Evolutionary conservation across 257 asterid species (phyloP), one percentile per base, ranked within the genome.

Genomic region (Craterostigma plantagineum): DNA sequence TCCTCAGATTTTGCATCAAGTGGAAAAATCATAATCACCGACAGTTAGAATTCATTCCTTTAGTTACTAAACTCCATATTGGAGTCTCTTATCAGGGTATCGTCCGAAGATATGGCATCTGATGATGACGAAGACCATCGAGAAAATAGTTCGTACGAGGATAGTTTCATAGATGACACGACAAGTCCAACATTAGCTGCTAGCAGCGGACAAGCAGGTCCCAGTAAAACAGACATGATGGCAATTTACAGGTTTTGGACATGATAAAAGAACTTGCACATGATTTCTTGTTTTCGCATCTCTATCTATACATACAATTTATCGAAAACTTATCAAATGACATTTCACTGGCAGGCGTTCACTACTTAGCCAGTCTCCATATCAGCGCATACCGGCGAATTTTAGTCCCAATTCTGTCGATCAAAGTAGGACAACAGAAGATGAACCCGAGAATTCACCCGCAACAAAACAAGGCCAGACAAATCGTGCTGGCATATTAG

Each of bases 151-250:
- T 74, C 91, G 51, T 76, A 54, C 41, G 94, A 75, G 51, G 85
- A 61, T 55, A 82, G 93, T 66, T 87, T 87, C 73, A 87, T 87
- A 50, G 93, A 87, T 35, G 93, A 87, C 45, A 67, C 72, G 51
- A 35, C 57, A 50, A 72, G 71, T 61, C 66, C 78, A 17, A 61
- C 82, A 34, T 53, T 60, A 34, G 56, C 61, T 58, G 53, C 48
- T 23, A 6, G 15, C 15, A 40, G 3, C 57, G 65, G 90, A 38
- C 92, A 78, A 64, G 65, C 76, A 23, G 84, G 68, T 46, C 61
- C 18, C 42, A 53, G 64, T 62, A 62, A 71, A 56, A 45, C 63
- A 34, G 92, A 86, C 64, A 87, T 87, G 97, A 70, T 87, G 81
- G 95, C 92, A 38, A 49, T 87, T 63, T 87, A 87, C 92, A 81